Percentiles rank a stretch among this genome's conserved stretches.
Conservation (phyloP, 2,329 filamentous ascomycete genomes). For the Chrysoporthe puriensis region DNA sequence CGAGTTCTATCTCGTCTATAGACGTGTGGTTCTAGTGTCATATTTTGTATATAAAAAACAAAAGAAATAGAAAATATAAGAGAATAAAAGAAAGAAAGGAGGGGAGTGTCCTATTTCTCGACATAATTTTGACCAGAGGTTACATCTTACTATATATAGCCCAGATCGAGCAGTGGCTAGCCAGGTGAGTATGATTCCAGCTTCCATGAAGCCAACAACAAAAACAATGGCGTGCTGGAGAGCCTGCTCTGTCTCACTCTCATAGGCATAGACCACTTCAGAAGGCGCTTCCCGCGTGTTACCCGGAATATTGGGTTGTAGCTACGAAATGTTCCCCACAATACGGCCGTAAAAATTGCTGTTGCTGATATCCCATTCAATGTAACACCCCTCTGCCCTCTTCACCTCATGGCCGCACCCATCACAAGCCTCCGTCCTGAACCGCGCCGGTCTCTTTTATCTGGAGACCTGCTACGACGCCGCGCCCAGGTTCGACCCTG, state of each 20-base stretch:
- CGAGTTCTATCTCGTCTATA: no score
- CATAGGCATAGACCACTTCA: not conserved
- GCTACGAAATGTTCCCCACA: not conserved
- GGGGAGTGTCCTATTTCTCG: not conserved
- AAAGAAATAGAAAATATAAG: no score
- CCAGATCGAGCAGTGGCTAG: not conserved
- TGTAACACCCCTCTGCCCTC: not conserved
- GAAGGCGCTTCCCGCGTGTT: not conserved
- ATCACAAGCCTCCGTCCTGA: not conserved
- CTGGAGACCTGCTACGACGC: not conserved
- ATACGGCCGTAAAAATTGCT: no score
- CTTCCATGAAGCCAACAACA: not conserved
- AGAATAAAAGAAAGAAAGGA: no score
- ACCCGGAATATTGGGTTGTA: not conserved
- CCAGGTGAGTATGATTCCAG: not conserved
- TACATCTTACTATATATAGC: not conserved
- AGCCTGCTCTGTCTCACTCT: not conserved
- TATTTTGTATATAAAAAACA: no score
- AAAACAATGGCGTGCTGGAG: not conserved
- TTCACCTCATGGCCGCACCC: not conserved
- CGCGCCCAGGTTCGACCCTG: not conserved
- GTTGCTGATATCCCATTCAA: not conserved
- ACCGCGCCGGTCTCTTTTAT: not conserved
- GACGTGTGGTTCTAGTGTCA: no score
- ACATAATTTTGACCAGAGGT: not conserved